Evolutionary conservation across 2,329 filamentous ascomycete genomes (phyloP).

Genomic region (Microcyclospora tardicrescens): DNA sequence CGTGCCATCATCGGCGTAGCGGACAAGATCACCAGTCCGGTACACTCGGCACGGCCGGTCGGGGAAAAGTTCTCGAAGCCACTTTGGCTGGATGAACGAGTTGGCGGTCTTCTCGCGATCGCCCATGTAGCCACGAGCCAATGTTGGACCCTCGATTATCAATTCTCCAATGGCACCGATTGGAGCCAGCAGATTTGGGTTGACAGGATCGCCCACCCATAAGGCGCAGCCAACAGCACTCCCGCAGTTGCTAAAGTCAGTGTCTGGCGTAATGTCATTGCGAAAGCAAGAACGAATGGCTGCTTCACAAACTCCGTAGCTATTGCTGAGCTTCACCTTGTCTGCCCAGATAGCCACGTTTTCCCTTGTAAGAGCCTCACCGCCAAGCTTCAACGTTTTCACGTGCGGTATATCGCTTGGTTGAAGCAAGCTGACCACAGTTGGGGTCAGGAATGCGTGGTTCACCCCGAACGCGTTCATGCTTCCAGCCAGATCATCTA

Average conservation of each 20-base stretch:
- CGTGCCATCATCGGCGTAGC: conserved; percentile 7
- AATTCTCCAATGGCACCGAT: not conserved
- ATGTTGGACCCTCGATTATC: not conserved
- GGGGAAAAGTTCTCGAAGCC: not conserved
- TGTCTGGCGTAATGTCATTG: not conserved
- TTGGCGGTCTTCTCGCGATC: not conserved
- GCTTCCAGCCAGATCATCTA: conserved; percentile 2
- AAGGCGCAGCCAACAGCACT: not conserved
- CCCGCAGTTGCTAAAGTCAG: not conserved
- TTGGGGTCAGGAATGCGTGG: not conserved
- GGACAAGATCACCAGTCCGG: not conserved
- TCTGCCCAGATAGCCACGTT: no score
- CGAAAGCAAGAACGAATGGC: no score
- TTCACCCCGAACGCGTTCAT: not conserved
- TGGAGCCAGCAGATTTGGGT: not conserved
- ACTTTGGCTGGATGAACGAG: not conserved
- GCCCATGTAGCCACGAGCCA: not conserved
- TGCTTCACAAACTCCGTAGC: no score
- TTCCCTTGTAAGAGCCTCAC: no score
- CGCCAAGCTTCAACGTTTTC: not conserved
- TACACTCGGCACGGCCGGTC: not conserved
- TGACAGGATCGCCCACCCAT: not conserved
- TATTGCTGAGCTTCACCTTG: no score
- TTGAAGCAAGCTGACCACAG: not conserved
- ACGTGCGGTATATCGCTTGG: not conserved